A percentile compares a stretch with the other conserved stretches of the same genome.
Evolutionary conservation across 2,329 filamentous ascomycete genomes (phyloP).

Genomic region (Ophiostoma angusticollis): DNA sequence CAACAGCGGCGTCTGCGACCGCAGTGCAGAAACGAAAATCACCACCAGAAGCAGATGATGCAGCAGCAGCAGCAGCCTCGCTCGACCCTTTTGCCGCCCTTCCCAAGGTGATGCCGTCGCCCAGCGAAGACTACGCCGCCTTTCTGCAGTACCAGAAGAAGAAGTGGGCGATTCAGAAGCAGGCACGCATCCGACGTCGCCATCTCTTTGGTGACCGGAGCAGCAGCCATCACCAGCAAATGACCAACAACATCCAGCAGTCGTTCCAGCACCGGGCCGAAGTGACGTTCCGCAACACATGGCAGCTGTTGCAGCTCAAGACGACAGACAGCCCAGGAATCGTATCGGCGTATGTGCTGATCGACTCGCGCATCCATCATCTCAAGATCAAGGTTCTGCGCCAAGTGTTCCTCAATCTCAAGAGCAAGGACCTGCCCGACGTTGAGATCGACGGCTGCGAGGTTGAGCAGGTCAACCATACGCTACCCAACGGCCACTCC

Average conservation of each 20-base stretch:
- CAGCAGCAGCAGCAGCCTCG: conserved; percentile 30
- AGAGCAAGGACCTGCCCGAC: conserved; percentile 73
- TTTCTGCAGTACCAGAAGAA: conserved; percentile 93
- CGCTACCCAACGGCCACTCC: conserved; percentile 85
- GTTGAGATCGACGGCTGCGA: conserved; percentile 75
- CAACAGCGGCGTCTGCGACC: conserved; percentile 26
- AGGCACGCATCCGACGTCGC: conserved; percentile 69
- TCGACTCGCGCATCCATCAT: conserved; percentile 81
- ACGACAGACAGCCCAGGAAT: conserved; percentile 75
- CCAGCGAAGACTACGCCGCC: conserved; percentile 72
- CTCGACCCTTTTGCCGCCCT: conserved; percentile 70
- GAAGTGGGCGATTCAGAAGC: conserved; percentile 97
- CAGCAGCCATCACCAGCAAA: conserved; percentile 1
- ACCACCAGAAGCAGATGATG: conserved; percentile 40
- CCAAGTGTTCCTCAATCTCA: conserved; percentile 83
- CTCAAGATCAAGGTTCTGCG: conserved; percentile 83
- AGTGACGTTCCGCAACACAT: conserved; percentile 77
- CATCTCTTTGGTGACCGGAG: conserved; percentile 84
- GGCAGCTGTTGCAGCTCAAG: conserved; percentile 84
- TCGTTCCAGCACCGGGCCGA: conserved; percentile 88
- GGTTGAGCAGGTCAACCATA: conserved; percentile 88
- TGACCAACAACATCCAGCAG: conserved; percentile 51
- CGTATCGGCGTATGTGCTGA: conserved; percentile 78
- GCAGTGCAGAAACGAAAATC: conserved; percentile 58
- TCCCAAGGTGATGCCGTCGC: conserved; percentile 70